These are phyloP conservation scores for Zopfochytrium polystomum DNA, from an alignment of 371 early-diverging fungal species.

Conservation along the genomic window DNA sequence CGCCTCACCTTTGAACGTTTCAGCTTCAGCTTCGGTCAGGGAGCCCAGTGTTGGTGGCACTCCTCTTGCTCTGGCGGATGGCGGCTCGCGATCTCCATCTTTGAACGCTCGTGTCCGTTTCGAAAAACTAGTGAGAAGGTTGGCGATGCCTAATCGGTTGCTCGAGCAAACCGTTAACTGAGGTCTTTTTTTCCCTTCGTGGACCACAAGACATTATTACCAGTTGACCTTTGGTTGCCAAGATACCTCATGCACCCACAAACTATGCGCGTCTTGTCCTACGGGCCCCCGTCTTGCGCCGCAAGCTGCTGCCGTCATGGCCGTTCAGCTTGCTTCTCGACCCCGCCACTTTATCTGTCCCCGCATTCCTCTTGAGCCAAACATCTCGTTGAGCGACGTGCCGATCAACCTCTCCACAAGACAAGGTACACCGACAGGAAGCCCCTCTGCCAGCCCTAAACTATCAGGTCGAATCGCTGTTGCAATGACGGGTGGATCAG, in stretches of 20 bases:
- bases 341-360: conserved; percentile 53
- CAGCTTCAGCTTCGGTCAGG: no score
- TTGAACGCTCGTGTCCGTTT: conserved; percentile 11
- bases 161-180: not conserved
- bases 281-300: conserved; percentile 43
- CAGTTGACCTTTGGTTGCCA: conserved; percentile 60
- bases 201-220: conserved; percentile 45
- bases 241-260: conserved; percentile 43
- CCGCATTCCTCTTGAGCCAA: conserved; percentile 46
- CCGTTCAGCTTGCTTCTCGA: conserved; percentile 58
- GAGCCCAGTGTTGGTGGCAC: no score
- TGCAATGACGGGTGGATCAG: not conserved
- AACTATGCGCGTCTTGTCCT: conserved; percentile 53
- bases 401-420: not conserved
- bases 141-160: not conserved
- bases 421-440: not conserved
- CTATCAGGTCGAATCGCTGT: not conserved
- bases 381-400: conserved; percentile 13
- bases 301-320: conserved; percentile 60
- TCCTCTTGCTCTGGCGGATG: no score
- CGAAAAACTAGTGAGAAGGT: conserved; percentile 36
- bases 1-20: no score
- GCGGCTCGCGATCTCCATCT: not conserved
- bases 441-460: conserved; percentile 1
- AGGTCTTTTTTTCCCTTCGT: not conserved